Evolutionary conservation across 805 yeast species (phyloP).

Genomic region (Myxozyma melibiosi): DNA sequence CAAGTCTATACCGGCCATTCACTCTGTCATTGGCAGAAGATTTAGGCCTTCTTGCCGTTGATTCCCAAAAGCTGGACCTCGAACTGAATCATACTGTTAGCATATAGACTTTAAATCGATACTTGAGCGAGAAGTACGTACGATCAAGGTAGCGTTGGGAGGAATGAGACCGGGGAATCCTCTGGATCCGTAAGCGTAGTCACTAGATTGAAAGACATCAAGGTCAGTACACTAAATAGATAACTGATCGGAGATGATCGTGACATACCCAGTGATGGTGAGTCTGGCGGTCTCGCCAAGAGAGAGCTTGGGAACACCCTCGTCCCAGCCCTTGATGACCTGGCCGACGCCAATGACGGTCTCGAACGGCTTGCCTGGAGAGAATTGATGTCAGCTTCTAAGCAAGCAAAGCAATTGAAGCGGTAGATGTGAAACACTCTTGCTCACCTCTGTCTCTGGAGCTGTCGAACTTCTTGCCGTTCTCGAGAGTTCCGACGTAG

Average conservation of each 20-base stretch:
- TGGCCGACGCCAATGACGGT: constrained; percentile 93
- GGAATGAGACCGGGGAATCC: constrained; percentile 98
- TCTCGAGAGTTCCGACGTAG: constrained; percentile 92
- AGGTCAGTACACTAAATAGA: too few relatives aligned
- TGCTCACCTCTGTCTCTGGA: constrained; percentile 75
- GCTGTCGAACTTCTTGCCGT: constrained; percentile 95
- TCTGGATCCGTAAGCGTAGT: constrained; percentile 89
- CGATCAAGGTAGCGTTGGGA: constrained; percentile 87
- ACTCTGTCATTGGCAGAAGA: not conserved
- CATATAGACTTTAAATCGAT: not conserved
- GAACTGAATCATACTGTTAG: constrained; percentile 28
- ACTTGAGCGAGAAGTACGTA: constrained; percentile 23
- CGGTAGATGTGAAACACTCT: not conserved
- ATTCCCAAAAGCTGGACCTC: constrained; percentile 44
- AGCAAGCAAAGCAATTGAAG: not conserved
- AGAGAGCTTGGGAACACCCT: constrained; percentile 87
- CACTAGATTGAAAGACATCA: constrained; percentile 48
- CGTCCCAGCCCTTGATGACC: constrained; percentile 97
- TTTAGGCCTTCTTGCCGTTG: constrained; percentile 34
- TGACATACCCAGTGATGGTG: constrained; percentile 68
- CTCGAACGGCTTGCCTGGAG: constrained; percentile 77
- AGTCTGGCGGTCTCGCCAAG: constrained; percentile 91
- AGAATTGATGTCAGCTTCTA: not conserved
- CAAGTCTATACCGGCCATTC: not conserved
- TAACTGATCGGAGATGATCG: not conserved